phyloP scores from a whole-genome alignment of 148 eudicot genomes.

The Arbutus unedo region DNA sequence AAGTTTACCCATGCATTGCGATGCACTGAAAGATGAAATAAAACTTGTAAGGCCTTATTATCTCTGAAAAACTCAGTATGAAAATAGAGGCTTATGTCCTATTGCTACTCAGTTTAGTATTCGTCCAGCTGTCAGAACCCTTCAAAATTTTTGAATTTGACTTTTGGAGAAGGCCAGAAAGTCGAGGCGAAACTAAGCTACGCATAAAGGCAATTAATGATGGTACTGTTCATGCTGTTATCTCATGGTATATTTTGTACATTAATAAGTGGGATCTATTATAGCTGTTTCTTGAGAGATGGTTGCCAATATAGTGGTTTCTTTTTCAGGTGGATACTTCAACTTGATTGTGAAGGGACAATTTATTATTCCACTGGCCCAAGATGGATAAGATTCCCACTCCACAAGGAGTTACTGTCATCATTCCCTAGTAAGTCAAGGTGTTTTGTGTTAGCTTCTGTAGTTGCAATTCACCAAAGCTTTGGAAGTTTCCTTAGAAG shows the following conservation, averaged over 20 bases:
- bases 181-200: conserved; percentile 52
- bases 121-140: conserved; percentile 89
- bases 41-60: conserved; percentile 48
- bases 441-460: not conserved
- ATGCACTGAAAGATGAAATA: conserved; percentile 60
- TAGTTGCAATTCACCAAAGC: not conserved
- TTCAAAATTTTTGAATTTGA: conserved; percentile 92
- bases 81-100: conserved; percentile 1
- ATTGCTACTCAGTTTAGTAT: conserved; percentile 36
- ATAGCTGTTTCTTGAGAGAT: not conserved
- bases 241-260: conserved; percentile 71
- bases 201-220: conserved; percentile 52
- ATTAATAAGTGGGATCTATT: conserved; percentile 4
- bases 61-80: not conserved
- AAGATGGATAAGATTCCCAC: conserved; percentile 44
- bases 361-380: conserved; percentile 83
- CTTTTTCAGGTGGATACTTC: conserved; percentile 82
- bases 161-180: conserved; percentile 90
- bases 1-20: conserved; percentile 80
- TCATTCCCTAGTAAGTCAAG: conserved; percentile 34
- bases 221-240: conserved; percentile 78
- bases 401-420: conserved; percentile 20
- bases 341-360: conserved; percentile 84
- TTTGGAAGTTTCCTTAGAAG: conserved; percentile 4
- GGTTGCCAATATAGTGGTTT: conserved; percentile 12